Evolutionary conservation across 805 yeast species (phyloP), one percentile per base, ranked within the genome.

Genomic region (Pichia deserticola): DNA sequence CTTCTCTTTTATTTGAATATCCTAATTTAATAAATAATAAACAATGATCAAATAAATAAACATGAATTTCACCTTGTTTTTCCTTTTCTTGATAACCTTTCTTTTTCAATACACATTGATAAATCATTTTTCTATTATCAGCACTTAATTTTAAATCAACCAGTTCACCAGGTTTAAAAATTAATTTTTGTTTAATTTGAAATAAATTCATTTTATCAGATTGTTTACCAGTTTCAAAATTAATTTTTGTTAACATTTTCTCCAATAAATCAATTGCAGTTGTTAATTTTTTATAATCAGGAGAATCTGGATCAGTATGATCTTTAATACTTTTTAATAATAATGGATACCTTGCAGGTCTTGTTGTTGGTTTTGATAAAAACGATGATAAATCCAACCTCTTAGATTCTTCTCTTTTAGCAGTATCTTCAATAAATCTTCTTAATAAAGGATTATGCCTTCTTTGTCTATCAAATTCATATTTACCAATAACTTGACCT

Each of bases 331-430:
- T 93, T 50, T 79, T 83, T 27, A 92, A 73, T 50, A 93, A 73
- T 45, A 93, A 70, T 55, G 95, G 96, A 68, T 93, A 93, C 57
- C 98, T 75, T 9, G 97, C 98, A 34, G 97, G 89, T 64, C 99
- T 79, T 13, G 97, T 89, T 2, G 96, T 90, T 46, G 98, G 97
- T 61, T 92, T 95, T 7, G 96, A 88, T 55, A 93, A 74, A 61
- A 89, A 93, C 0, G 98, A 93, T 29, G 92, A 86, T 48, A 93
- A 82, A 67, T 95, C 97, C 52, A 92, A 80, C 68, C 89, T 87
- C 60, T 96, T 78, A 36, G 89, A 79, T 70, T 87, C 96, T 5
- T 88, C 88, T 55, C 85, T 73, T 60, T 88, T 79, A 59, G 87
- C 95, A 5, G 90, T 86, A 50, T 89, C 97, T 61, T 88, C 96